Evolutionary conservation across 306 rosid genomes (phyloP).

Genomic region (Phaseolus lunatus): DNA sequence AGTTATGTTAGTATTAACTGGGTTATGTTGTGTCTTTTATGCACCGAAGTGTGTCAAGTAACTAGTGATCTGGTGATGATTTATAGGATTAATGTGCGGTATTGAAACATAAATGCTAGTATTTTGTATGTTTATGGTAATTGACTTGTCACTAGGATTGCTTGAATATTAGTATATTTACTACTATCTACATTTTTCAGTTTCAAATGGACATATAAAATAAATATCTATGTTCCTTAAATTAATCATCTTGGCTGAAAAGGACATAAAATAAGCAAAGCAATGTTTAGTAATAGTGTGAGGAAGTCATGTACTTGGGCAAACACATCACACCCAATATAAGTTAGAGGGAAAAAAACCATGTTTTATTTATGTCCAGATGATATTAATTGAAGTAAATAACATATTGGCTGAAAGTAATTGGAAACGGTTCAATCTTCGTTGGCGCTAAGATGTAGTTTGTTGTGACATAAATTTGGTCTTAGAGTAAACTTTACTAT

Average conservation of each 20-base stretch:
- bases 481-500: constrained; percentile 28
- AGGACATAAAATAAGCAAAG: constrained; percentile 5
- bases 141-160: neutral
- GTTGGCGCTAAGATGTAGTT: constrained; percentile 1
- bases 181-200: neutral
- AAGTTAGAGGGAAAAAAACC: constrained; percentile 4
- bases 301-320: neutral
- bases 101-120: constrained; percentile 35
- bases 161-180: no score
- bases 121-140: constrained; percentile 32
- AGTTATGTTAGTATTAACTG: constrained; percentile 20
- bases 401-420: constrained; percentile 16
- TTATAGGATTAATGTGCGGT: constrained; percentile 25
- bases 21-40: constrained; percentile 30
- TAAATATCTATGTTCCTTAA: constrained; percentile 10
- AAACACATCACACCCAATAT: constrained; percentile 15
- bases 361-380: neutral
- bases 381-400: neutral
- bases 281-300: neutral
- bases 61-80: constrained; percentile 1
- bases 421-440: neutral
- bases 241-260: neutral
- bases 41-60: constrained; percentile 24
- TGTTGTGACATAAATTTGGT: constrained; percentile 20
- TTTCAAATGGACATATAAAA: constrained; percentile 26